These are phyloP conservation scores for Stipa capillata DNA, from an alignment of 176 grass and related monocot genomes.

Conservation along the genomic window DNA sequence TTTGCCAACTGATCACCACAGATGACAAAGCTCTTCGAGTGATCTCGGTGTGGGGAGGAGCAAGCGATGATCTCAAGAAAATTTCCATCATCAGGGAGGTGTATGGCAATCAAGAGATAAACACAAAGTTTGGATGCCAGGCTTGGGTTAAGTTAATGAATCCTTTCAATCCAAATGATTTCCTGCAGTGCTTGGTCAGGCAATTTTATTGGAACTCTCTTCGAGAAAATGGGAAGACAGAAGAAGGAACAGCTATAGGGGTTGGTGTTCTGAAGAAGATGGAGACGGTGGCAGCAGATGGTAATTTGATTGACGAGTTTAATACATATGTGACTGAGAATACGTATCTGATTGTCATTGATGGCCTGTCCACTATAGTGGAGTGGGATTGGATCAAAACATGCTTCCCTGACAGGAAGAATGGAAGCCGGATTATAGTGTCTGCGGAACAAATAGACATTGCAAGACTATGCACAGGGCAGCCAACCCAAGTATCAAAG, in stretches of 20 bases:
- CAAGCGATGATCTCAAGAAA: neutral
- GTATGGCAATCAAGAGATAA: neutral
- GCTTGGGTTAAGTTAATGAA: neutral
- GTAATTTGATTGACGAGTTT: too few relatives aligned
- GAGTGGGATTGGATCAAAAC: conserved; percentile 1
- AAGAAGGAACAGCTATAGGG: neutral
- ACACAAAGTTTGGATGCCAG: neutral
- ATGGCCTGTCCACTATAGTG: neutral
- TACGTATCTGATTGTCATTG: conserved; percentile 5
- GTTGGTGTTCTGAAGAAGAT: neutral
- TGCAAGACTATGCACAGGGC: neutral
- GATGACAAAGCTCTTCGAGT: neutral
- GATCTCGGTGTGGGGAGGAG: neutral
- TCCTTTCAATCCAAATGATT: neutral
- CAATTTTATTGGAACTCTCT: neutral
- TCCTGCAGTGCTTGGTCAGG: neutral
- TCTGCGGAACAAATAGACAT: neutral
- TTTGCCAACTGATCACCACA: neutral
- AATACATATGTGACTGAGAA: neutral
- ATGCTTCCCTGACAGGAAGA: neutral
- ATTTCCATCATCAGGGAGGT: neutral
- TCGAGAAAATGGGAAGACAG: neutral
- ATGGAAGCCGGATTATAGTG: conserved; percentile 9
- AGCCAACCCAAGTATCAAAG: neutral
- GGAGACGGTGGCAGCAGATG: too few relatives aligned